phyloP scores from a whole-genome alignment of 257 asterid genomes.

The Ocimum tenuiflorum region DNA sequence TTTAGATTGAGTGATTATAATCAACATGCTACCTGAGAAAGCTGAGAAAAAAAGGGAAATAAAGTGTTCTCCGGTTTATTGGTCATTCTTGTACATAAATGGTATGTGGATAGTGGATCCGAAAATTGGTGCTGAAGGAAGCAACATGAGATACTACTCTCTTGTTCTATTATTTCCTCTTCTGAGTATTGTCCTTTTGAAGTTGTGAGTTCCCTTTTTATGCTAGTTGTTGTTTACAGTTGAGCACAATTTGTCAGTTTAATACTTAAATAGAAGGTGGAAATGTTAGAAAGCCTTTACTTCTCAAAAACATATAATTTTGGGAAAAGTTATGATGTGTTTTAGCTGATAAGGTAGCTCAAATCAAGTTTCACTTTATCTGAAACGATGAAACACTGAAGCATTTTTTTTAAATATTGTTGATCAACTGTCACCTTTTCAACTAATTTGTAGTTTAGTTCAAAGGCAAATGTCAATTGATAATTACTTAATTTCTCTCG shows the following conservation, averaged over 20 bases:
- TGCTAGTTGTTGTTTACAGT: neutral
- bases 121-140: constrained; percentile 15
- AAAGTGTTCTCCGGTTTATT: neutral
- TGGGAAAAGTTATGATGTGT: neutral
- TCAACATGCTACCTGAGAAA: neutral
- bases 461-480: neutral
- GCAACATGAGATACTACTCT: neutral
- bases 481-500: neutral
- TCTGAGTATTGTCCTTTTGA: neutral
- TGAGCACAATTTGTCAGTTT: neutral
- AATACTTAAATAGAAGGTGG: neutral
- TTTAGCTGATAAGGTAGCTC: constrained; percentile 1
- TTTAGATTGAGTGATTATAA: neutral
- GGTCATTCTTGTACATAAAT: neutral
- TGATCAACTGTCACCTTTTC: neutral
- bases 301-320: neutral
- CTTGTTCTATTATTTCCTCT: constrained; percentile 1
- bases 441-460: neutral
- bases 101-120: neutral
- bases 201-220: neutral
- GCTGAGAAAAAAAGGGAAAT: neutral
- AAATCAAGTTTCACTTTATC: neutral
- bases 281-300: neutral
- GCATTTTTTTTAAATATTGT: neutral
- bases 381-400: neutral